A percentile compares a stretch with the other conserved stretches of the same genome.
Conservation (phyloP, 2,329 filamentous ascomycete genomes). For the Cladorrhinum sp. region DNA sequence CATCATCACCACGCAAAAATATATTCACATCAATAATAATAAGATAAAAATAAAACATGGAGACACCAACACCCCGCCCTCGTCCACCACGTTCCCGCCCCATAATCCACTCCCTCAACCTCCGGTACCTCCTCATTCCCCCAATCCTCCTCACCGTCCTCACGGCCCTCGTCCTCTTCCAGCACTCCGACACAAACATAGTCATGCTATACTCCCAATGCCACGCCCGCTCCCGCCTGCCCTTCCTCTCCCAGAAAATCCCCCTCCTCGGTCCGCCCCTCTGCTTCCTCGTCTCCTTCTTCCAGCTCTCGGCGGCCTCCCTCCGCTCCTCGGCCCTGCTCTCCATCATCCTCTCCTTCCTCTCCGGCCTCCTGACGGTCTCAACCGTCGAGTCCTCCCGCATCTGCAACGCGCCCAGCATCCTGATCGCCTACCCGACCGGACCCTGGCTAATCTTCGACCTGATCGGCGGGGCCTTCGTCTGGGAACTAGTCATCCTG, state of each 20-base stretch:
- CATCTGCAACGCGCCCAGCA: slow-evolving; percentile 34
- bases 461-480: slow-evolving; percentile 47
- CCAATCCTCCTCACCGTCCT: slow-evolving; percentile 45
- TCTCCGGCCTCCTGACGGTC: slow-evolving; percentile 48
- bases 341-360: slow-evolving; percentile 41
- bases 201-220: slow-evolving; percentile 54
- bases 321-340: slow-evolving; percentile 41
- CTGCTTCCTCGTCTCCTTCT: slow-evolving; percentile 52
- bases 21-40: too few relatives aligned
- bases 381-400: slow-evolving; percentile 49
- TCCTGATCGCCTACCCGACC: slow-evolving; percentile 36
- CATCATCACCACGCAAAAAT: not conserved
- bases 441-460: slow-evolving; percentile 46
- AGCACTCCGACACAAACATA: slow-evolving; percentile 49
- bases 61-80: slow-evolving; percentile 24
- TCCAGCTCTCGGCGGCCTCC: slow-evolving; percentile 41
- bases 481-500: slow-evolving; percentile 51
- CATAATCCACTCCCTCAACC: slow-evolving; percentile 50
- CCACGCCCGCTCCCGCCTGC: slow-evolving; percentile 46
- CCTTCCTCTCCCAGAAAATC: slow-evolving; percentile 40
- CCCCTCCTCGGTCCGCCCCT: slow-evolving; percentile 44
- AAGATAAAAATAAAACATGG: too few relatives aligned
- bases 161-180: slow-evolving; percentile 42
- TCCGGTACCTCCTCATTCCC: slow-evolving; percentile 51
- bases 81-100: slow-evolving; percentile 35